Conservation (phyloP, 1,284 basidiomycete species). For the Fomes fomentarius region DNA sequence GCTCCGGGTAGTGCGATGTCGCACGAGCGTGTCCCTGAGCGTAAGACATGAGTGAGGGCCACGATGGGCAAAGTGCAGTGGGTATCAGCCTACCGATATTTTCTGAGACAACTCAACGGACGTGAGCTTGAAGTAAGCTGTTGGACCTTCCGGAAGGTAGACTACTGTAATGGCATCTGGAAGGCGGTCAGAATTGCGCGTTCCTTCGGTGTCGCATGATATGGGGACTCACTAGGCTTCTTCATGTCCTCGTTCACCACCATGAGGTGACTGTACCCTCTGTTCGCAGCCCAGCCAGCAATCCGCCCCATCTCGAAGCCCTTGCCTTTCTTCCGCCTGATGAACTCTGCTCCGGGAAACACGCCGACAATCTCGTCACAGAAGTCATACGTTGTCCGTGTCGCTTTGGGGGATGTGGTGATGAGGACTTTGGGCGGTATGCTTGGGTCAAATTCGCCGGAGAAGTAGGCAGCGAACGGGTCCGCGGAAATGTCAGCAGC, state of each 20-base stretch:
- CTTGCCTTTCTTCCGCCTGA: conserved; percentile 88
- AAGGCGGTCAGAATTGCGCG: neutral
- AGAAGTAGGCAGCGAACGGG: conserved; percentile 74
- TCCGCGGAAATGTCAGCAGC: conserved; percentile 72
- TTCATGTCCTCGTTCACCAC: conserved; percentile 97
- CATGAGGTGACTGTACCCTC: conserved; percentile 87
- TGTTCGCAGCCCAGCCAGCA: conserved; percentile 89
- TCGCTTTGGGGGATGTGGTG: conserved; percentile 89
- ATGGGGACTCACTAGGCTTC: conserved; percentile 74
- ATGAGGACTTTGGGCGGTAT: conserved; percentile 86
- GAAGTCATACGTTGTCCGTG: conserved; percentile 84
- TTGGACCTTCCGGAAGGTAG: conserved; percentile 90
- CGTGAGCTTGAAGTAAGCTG: conserved; percentile 95
- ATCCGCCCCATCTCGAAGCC: conserved; percentile 95
- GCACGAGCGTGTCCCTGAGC: conserved; percentile 87
- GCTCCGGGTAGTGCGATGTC: conserved; percentile 93
- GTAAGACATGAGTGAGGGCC: neutral
- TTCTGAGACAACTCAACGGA: conserved; percentile 86
- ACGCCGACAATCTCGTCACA: conserved; percentile 91
- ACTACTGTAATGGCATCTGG: conserved; percentile 91
- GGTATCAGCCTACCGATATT: conserved; percentile 68
- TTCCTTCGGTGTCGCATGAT: neutral
- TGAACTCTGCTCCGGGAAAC: conserved; percentile 95
- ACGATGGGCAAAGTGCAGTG: too few species aligned
- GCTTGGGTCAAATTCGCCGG: conserved; percentile 62